Evolutionary conservation across 116 monocot species (phyloP).

Genomic region (Phalaenopsis hybrid): DNA sequence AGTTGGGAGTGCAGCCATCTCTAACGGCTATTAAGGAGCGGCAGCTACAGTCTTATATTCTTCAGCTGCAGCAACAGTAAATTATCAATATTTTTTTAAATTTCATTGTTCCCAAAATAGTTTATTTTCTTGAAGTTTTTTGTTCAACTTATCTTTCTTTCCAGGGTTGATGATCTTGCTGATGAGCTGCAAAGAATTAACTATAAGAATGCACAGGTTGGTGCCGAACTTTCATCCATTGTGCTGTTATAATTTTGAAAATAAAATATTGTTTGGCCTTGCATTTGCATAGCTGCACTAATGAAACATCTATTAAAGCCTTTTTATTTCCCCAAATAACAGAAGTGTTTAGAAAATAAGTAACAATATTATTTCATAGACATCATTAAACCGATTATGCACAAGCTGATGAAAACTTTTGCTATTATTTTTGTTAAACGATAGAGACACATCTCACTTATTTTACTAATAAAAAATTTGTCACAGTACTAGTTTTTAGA

Average conservation of each 20-base stretch:
- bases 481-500: no score
- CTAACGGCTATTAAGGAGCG: slow-evolving; percentile 22
- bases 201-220: slow-evolving; percentile 30
- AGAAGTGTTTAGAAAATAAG: no score
- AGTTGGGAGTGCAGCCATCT: slow-evolving; percentile 14
- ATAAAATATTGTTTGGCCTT: no score
- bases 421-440: not conserved
- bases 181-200: slow-evolving; percentile 41
- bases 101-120: not conserved
- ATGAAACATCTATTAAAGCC: not conserved
- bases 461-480: no score
- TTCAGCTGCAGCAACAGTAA: slow-evolving; percentile 38
- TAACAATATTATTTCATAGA: no score
- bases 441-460: no score
- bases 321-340: not conserved
- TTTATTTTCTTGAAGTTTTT: slow-evolving; percentile 5
- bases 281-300: not conserved
- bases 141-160: not conserved
- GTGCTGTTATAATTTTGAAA: not conserved
- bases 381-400: not conserved
- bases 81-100: not conserved
- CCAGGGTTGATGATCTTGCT: slow-evolving; percentile 24
- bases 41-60: slow-evolving; percentile 24
- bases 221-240: not conserved
- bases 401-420: not conserved